A percentile compares a stretch with the other conserved stretches of the same genome.
Conservation (phyloP, 805 yeast species). For the Starmerella apicola region DNA sequence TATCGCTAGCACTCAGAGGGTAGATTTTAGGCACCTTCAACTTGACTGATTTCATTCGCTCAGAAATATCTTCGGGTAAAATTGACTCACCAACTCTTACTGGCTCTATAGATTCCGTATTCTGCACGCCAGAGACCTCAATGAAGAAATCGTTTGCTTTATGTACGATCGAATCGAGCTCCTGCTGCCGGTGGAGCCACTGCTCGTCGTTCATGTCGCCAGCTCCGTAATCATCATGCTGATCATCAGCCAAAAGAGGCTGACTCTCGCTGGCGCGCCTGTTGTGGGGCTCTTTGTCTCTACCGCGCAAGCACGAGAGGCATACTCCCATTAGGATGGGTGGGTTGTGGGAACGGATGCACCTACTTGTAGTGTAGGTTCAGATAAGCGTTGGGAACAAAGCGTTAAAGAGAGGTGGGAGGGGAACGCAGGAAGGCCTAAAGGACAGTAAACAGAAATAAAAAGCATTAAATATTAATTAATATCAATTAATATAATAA, state of each 20-base stretch:
- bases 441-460: too few species aligned
- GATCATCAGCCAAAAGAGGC: conserved; percentile 11
- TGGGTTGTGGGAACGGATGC: neutral
- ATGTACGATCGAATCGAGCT: conserved; percentile 15
- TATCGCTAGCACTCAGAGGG: too few species aligned
- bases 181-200: conserved; percentile 17
- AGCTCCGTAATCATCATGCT: conserved; percentile 4
- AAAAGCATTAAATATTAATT: too few species aligned
- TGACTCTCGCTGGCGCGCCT: conserved; percentile 5
- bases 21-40: conserved; percentile 7
- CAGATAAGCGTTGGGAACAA: neutral
- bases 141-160: conserved; percentile 17
- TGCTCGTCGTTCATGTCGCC: conserved; percentile 7
- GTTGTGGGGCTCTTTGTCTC: conserved; percentile 4
- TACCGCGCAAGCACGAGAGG: conserved; percentile 15
- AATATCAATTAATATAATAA: too few species aligned
- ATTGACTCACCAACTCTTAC: conserved; percentile 1
- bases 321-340: conserved; percentile 17
- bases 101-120: conserved; percentile 10
- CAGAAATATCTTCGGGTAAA: conserved; percentile 3
- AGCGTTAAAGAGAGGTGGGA: neutral
- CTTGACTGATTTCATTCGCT: neutral
- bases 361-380: neutral
- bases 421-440: too few species aligned
- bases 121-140: conserved; percentile 13